Conservation (phyloP, 1,139 yeast genomes). For the Lodderomyces metapsilosis region DNA sequence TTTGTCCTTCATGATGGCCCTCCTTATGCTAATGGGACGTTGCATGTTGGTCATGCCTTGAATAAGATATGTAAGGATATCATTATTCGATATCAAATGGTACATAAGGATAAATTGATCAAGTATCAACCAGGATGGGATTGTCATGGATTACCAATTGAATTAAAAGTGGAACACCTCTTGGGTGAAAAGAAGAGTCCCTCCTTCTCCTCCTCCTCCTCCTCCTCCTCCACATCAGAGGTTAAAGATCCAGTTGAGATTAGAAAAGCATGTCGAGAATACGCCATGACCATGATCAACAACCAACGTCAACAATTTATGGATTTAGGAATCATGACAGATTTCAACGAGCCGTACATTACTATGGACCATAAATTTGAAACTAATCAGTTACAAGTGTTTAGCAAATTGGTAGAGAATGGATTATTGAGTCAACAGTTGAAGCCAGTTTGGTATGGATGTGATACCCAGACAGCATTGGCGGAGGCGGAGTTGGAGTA, state of each 20-base stretch:
- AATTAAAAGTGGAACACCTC: slow-evolving; percentile 47
- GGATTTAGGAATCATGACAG: slow-evolving; percentile 77
- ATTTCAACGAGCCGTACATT: slow-evolving; percentile 69
- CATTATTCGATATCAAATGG: slow-evolving; percentile 67
- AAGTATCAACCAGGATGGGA: slow-evolving; percentile 95
- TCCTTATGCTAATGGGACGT: slow-evolving; percentile 93
- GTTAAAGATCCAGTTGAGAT: slow-evolving; percentile 45
- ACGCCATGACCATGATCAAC: slow-evolving; percentile 65
- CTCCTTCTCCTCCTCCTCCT: too few species aligned
- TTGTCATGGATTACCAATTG: slow-evolving; percentile 97
- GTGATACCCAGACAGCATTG: slow-evolving; percentile 88
- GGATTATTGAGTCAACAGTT: slow-evolving; percentile 78
- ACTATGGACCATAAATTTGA: slow-evolving; percentile 76
- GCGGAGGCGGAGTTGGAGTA: slow-evolving; percentile 97
- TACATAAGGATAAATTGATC: slow-evolving; percentile 56
- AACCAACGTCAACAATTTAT: slow-evolving; percentile 64
- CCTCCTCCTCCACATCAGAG: too few species aligned
- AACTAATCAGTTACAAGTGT: slow-evolving; percentile 67
- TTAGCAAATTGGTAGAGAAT: slow-evolving; percentile 60
- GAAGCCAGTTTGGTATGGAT: slow-evolving; percentile 97
- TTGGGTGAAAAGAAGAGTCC: too few species aligned
- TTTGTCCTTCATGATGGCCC: slow-evolving; percentile 95
- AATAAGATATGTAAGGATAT: slow-evolving; percentile 89
- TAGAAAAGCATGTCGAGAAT: slow-evolving; percentile 61
- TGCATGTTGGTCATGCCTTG: slow-evolving; percentile 92